These are phyloP conservation scores for Phenoliferia sp. DNA, from an alignment of 1,284 basidiomycete species.

Conservation along the genomic window DNA sequence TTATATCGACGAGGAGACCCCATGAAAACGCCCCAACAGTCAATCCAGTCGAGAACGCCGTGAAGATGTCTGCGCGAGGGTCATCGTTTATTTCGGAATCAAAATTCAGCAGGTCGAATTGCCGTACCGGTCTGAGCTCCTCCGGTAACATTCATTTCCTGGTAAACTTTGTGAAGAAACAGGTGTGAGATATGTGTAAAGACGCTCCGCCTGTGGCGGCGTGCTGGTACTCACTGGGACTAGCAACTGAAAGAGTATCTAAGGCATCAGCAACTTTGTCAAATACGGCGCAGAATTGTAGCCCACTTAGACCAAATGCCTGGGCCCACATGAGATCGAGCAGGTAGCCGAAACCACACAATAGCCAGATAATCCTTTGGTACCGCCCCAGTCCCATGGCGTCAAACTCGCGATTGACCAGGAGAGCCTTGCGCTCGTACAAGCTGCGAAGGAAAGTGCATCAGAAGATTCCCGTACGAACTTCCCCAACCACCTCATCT, in stretches of 20 bases:
- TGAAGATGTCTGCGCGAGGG: conserved; percentile 53
- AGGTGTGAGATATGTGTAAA: conserved; percentile 1
- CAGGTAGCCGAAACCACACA: conserved; percentile 35
- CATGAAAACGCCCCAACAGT: conserved; percentile 50
- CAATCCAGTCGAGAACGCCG: conserved; percentile 57
- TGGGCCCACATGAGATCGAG: conserved; percentile 34
- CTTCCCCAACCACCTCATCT: too few species aligned
- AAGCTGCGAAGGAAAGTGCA: too few species aligned
- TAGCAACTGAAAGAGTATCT: not conserved
- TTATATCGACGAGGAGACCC: conserved; percentile 41
- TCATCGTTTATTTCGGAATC: conserved; percentile 47
- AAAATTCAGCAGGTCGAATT: conserved; percentile 29
- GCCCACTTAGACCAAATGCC: conserved; percentile 28
- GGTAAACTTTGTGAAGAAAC: conserved; percentile 11
- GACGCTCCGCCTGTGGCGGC: too few species aligned
- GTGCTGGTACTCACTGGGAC: not conserved
- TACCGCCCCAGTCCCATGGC: conserved; percentile 69
- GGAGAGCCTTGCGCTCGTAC: conserved; percentile 17
- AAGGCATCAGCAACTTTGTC: not conserved
- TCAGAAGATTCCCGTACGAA: too few species aligned
- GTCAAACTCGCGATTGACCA: conserved; percentile 45
- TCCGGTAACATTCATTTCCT: conserved; percentile 45
- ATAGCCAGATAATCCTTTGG: conserved; percentile 48
- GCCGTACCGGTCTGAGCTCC: conserved; percentile 59
- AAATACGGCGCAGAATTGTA: not conserved